phyloP scores from a whole-genome alignment of 352 stramenopile genomes.

The Globisporangium echinulatum region DNA sequence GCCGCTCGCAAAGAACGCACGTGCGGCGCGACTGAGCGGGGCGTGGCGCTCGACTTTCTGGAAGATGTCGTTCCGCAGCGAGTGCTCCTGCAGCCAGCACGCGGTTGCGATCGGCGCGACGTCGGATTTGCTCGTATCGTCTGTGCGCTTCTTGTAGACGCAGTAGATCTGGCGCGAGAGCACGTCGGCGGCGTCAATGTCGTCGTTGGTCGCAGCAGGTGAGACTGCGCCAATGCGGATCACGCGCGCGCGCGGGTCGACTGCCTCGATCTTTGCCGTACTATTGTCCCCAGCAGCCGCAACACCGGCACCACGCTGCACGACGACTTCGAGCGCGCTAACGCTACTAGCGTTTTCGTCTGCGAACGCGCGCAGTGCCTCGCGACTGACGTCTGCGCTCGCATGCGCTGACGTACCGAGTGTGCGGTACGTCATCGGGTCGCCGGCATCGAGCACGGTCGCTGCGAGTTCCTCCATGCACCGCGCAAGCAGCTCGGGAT shows the following conservation, averaged over 20 bases:
- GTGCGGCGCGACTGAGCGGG: slow-evolving; percentile 32
- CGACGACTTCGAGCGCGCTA: slow-evolving; percentile 32
- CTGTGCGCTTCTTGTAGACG: slow-evolving; percentile 29
- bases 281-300: neutral
- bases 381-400: slow-evolving; percentile 14
- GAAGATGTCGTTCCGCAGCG: slow-evolving; percentile 55
- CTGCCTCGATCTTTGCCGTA: neutral
- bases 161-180: slow-evolving; percentile 49
- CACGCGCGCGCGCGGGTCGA: slow-evolving; percentile 42
- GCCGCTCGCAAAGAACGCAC: slow-evolving; percentile 46
- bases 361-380: slow-evolving; percentile 36
- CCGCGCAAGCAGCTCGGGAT: slow-evolving; percentile 18
- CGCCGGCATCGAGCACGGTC: slow-evolving; percentile 45
- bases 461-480: slow-evolving; percentile 51
- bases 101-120: slow-evolving; percentile 24
- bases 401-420: slow-evolving; percentile 32
- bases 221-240: slow-evolving; percentile 23
- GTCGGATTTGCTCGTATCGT: slow-evolving; percentile 3
- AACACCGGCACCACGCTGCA: slow-evolving; percentile 17
- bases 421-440: slow-evolving; percentile 51
- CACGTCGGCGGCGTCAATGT: neutral
- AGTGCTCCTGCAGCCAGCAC: slow-evolving; percentile 57
- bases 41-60: slow-evolving; percentile 25
- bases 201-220: slow-evolving; percentile 1
- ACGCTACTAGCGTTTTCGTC: slow-evolving; percentile 26